Percentiles rank a stretch among this genome's conserved stretches.
Evolutionary conservation across 2,329 filamentous ascomycete species (phyloP).

Genomic region (Colletotrichum sp.): DNA sequence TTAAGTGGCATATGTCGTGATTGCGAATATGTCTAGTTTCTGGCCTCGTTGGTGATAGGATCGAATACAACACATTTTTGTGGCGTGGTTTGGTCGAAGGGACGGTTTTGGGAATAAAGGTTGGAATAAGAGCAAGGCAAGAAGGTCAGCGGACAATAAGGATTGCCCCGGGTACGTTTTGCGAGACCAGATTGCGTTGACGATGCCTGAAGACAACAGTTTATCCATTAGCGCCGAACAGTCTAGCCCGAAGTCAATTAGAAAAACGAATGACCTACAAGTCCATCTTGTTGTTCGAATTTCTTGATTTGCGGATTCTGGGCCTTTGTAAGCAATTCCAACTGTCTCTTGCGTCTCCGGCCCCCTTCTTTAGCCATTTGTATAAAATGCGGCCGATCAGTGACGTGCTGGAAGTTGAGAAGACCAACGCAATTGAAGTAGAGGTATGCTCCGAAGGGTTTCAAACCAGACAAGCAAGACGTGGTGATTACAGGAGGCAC

Average conservation of each 20-base stretch:
- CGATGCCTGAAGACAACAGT: too few species aligned
- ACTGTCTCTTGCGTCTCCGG: rapidly evolving
- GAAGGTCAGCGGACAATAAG: not conserved
- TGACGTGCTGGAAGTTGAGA: too few species aligned
- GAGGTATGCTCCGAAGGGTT: too few species aligned
- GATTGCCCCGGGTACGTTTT: not conserved
- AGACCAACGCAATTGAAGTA: too few species aligned
- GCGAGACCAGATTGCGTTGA: not conserved
- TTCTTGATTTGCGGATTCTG: rapidly evolving
- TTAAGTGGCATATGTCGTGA: too few species aligned
- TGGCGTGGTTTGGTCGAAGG: not conserved
- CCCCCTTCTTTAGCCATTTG: rapidly evolving
- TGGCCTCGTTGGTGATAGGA: not conserved
- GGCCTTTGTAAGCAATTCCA: rapidly evolving
- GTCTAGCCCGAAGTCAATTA: rapidly evolving
- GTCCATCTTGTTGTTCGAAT: not conserved
- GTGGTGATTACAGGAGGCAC: not conserved
- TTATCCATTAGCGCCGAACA: rapidly evolving
- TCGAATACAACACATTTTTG: not conserved
- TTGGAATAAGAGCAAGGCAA: not conserved
- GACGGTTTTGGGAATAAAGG: not conserved
- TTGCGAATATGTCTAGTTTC: not conserved
- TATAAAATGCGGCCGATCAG: not conserved
- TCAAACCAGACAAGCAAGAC: not conserved
- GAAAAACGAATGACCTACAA: too few species aligned